These are phyloP conservation scores for Prunus campanulata DNA, from an alignment of 306 rosid species.

Conservation along the genomic window DNA sequence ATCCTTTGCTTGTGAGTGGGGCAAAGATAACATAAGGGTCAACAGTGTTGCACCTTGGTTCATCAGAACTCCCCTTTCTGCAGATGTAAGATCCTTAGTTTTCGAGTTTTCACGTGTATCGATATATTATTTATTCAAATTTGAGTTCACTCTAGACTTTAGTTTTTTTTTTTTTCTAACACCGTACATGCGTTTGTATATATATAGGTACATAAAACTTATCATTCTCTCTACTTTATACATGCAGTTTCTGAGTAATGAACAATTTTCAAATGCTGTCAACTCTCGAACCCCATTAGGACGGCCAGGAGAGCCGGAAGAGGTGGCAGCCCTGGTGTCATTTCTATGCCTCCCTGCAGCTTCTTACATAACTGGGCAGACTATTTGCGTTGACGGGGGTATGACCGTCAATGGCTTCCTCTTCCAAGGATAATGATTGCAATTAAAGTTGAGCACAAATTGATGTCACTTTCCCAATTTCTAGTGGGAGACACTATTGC, in stretches of 20 bases:
- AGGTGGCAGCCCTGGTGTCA: conserved; percentile 45
- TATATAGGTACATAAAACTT: neutral
- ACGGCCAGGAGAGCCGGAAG: conserved; percentile 37
- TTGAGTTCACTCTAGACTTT: no score
- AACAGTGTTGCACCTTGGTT: conserved; percentile 55
- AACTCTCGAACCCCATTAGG: conserved; percentile 30
- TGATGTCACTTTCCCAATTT: no score
- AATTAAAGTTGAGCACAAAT: no score
- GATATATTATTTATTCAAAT: no score
- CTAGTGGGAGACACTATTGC: neutral
- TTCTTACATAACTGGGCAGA: conserved; percentile 37
- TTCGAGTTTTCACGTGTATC: neutral
- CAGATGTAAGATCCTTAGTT: conserved; percentile 1
- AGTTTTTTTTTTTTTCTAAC: no score
- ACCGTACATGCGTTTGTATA: no score
- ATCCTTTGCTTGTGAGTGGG: conserved; percentile 63
- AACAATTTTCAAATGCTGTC: neutral
- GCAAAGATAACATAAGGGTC: conserved; percentile 51
- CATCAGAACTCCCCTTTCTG: conserved; percentile 30
- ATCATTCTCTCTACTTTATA: neutral
- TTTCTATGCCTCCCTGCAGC: conserved; percentile 46
- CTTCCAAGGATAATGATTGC: neutral
- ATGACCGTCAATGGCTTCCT: conserved; percentile 20
- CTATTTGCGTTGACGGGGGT: conserved; percentile 31
- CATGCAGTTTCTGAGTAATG: conserved; percentile 18